These are phyloP conservation scores for Mentha longifolia DNA, from an alignment of 257 asterid species.

Conservation along the genomic window DNA sequence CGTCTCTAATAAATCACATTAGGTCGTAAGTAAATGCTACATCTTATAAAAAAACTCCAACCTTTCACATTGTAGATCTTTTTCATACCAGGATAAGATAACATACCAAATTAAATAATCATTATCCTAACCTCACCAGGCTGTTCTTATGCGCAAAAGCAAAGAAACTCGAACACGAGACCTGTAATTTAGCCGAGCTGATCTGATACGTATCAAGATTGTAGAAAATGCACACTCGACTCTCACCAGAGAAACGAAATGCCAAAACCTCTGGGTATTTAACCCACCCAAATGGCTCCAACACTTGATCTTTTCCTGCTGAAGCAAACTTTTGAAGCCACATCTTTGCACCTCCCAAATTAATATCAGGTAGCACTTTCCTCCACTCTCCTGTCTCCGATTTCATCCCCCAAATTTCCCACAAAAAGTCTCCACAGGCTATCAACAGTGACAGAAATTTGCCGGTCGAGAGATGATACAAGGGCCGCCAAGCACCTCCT, in stretches of 20 bases:
- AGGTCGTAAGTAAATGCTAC: too few species aligned
- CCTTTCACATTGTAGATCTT: too few species aligned
- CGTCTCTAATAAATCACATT: too few species aligned
- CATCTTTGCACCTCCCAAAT: background rate
- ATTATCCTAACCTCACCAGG: background rate
- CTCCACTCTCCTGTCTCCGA: conserved; percentile 25
- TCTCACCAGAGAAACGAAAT: too few species aligned
- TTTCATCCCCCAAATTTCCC: conserved; percentile 27
- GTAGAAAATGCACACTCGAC: background rate
- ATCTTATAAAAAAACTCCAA: too few species aligned
- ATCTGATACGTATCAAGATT: background rate
- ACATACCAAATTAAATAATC: too few species aligned
- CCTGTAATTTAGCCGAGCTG: background rate
- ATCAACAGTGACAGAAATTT: background rate
- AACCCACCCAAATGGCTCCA: too few species aligned
- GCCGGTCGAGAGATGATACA: background rate
- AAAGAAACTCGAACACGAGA: background rate
- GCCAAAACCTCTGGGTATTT: too few species aligned
- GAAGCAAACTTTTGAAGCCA: background rate
- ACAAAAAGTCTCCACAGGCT: background rate
- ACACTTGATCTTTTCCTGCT: background rate
- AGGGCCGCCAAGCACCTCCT: too few species aligned
- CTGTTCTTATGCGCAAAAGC: background rate
- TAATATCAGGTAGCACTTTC: background rate
- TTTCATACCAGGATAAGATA: too few species aligned